These are phyloP conservation scores for barley (Hordeum vulgare) DNA, from an alignment of 176 grass and related monocot genomes.

Conservation along the genomic window DNA sequence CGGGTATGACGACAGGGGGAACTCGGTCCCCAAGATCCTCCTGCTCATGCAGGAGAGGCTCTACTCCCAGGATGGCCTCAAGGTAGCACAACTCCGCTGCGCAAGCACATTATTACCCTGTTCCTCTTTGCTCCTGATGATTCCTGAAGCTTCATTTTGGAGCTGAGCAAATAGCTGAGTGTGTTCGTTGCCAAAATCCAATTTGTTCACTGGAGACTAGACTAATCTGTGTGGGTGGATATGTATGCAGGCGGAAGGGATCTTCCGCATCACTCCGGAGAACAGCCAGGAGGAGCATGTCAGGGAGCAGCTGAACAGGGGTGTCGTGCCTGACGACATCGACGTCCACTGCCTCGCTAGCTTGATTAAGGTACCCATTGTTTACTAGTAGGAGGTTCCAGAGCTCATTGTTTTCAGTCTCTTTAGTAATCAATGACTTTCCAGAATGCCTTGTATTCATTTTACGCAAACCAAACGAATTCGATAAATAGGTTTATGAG, in stretches of 20 bases:
- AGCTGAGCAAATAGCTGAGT: not conserved
- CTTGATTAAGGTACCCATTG: slow-evolving; percentile 69
- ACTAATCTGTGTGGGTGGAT: not conserved
- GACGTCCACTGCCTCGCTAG: slow-evolving; percentile 86
- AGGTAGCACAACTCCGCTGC: slow-evolving; percentile 45
- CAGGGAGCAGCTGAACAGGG: slow-evolving; percentile 85
- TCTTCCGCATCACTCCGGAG: slow-evolving; percentile 34
- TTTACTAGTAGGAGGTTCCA: not conserved
- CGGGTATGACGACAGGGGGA: slow-evolving; percentile 58
- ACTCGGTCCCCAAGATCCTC: slow-evolving; percentile 87
- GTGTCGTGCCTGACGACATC: slow-evolving; percentile 74
- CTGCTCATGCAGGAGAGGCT: slow-evolving; percentile 67
- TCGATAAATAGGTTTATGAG: not conserved
- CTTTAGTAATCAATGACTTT: not conserved
- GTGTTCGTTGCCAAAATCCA: not conserved
- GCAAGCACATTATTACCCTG: not conserved
- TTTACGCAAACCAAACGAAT: not conserved
- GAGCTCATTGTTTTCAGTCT: not conserved
- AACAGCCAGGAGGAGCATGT: slow-evolving; percentile 87
- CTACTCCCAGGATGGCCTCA: slow-evolving; percentile 67
- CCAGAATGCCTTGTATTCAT: not conserved
- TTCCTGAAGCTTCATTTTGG: no score
- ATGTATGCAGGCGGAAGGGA: slow-evolving; percentile 69
- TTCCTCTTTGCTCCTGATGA: not conserved
- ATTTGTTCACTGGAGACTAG: not conserved